Evolutionary conservation across 2,329 filamentous ascomycete genomes (phyloP), one percentile per base, ranked within the genome.

Genomic region (Byssochlamys sp.): DNA sequence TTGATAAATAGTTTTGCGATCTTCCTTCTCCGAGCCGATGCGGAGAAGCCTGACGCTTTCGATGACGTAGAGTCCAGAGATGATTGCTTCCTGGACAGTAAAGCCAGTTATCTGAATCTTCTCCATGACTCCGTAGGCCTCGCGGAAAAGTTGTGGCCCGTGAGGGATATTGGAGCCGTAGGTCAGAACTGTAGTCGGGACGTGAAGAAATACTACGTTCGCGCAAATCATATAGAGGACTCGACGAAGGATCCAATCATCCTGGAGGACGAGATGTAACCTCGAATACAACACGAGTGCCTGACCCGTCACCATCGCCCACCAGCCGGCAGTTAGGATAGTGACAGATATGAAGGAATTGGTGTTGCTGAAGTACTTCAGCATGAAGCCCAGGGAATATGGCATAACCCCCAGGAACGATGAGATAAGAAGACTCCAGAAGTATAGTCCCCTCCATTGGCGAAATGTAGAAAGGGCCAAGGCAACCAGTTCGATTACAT

Each of bases 201-300:
- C 70, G 61, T 85, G 81, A 26, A 83, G 69, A 9, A 84, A 57
- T 39, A 84, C 61, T 19, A 75, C 76, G 63, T 85, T 78, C 59
- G 76, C 64, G 45, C 84, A 75, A 58, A 87, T 86, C 78, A 86
- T 83, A 55, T 66, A 74, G 0, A 84, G 71, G 0, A 83, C 78
- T 10, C 74, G 72, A 3, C 74, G 76, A 0, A 86, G 72, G 2
- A 79, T 67, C 1, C 69, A 68, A 5, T 76, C 72, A 49, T 82
- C 80, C 14, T 77, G 77, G 2, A 83, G 71, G 10, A 87, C 76
- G 1, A 87, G 74, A 64, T 86, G 82, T 0, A 87, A 75, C 5
- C 84, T 77, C 0, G 83, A 86, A 73, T 83, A 87, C 1, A 87
- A 72, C 1, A 87, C 84, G 11, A 85, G 63, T 0, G 80, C 79